Percentiles rank a stretch among this genome's conserved stretches.
phyloP scores from a whole-genome alignment of 2,329 filamentous ascomycete genomes.

The Alternaria brassicicola region DNA sequence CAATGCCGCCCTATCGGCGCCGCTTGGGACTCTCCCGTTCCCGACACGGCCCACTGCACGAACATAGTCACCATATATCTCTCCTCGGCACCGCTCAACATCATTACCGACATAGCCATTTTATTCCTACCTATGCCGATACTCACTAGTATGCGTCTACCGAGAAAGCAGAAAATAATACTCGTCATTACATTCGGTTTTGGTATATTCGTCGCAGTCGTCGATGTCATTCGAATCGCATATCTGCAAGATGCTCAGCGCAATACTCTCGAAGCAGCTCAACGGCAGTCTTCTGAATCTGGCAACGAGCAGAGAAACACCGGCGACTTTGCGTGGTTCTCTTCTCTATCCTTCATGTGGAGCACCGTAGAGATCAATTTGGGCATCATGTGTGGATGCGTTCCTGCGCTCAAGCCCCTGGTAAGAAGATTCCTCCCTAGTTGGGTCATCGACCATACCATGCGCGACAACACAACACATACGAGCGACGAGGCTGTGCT shows the following conservation, averaged over 20 bases:
- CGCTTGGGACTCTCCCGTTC: constrained; percentile 63
- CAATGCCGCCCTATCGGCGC: constrained; percentile 80
- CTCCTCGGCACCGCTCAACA: constrained; percentile 84
- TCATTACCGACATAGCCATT: constrained; percentile 88
- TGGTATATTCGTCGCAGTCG: constrained; percentile 83
- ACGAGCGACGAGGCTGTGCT: constrained; percentile 39
- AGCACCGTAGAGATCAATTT: constrained; percentile 89
- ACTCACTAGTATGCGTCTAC: constrained; percentile 76
- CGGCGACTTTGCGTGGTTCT: constrained; percentile 70
- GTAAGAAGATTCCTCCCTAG: constrained; percentile 67
- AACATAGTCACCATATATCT: constrained; percentile 70
- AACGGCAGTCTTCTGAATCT: constrained; percentile 29
- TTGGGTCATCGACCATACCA: constrained; percentile 58
- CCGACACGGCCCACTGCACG: constrained; percentile 59
- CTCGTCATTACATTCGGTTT: constrained; percentile 84
- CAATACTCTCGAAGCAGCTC: constrained; percentile 53
- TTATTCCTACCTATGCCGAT: constrained; percentile 88
- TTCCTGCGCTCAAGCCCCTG: constrained; percentile 89
- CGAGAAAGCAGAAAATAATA: constrained; percentile 84
- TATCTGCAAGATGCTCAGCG: constrained; percentile 78
- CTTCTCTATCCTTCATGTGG: constrained; percentile 90
- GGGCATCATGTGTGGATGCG: constrained; percentile 86
- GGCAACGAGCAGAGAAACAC: constrained; percentile 47
- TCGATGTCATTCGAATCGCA: constrained; percentile 88
- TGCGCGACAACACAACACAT: constrained; percentile 36